A percentile compares a stretch with the other conserved stretches of the same genome.
phyloP scores from a whole-genome alignment of 1,139 yeast genomes.

The Suhomyces bokatorum region DNA sequence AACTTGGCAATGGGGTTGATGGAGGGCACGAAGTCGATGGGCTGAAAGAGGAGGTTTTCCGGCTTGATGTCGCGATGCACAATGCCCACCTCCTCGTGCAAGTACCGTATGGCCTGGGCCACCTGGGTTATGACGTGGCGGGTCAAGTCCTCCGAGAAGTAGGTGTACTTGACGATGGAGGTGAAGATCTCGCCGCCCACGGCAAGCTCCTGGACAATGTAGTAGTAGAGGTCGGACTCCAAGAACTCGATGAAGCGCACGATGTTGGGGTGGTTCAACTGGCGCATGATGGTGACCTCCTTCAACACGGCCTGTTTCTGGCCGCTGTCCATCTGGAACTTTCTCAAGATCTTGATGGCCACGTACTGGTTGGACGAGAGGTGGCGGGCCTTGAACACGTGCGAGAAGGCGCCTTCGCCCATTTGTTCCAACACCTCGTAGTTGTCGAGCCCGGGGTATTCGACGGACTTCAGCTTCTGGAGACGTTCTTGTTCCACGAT shows the following conservation, averaged over 20 bases:
- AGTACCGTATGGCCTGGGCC: constrained; percentile 48
- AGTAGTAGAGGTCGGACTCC: constrained; percentile 50
- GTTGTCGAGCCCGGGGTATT: constrained; percentile 47
- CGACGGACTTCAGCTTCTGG: constrained; percentile 35
- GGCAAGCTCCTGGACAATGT: constrained; percentile 54
- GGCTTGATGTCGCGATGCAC: constrained; percentile 62
- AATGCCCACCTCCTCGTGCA: constrained; percentile 57
- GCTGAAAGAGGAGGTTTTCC: constrained; percentile 56
- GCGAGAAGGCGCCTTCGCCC: constrained; percentile 91
- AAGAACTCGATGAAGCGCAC: constrained; percentile 51
- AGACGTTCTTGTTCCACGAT: constrained; percentile 63
- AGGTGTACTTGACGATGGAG: constrained; percentile 56
- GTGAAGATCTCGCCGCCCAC: constrained; percentile 60
- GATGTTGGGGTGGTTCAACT: constrained; percentile 50
- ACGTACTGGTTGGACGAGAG: constrained; percentile 52
- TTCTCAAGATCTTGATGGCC: constrained; percentile 53
- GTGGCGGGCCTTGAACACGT: constrained; percentile 72
- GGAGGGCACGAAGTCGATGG: constrained; percentile 55
- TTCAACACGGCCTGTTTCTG: constrained; percentile 56
- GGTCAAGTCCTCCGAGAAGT: constrained; percentile 54
- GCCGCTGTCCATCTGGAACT: constrained; percentile 54
- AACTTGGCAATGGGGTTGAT: constrained; percentile 39
- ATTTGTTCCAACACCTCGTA: constrained; percentile 46
- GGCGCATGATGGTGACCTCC: constrained; percentile 61
- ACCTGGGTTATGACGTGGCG: constrained; percentile 55